phyloP scores from a whole-genome alignment of 2,329 filamentous ascomycete species.

The Orbilia quercus region DNA sequence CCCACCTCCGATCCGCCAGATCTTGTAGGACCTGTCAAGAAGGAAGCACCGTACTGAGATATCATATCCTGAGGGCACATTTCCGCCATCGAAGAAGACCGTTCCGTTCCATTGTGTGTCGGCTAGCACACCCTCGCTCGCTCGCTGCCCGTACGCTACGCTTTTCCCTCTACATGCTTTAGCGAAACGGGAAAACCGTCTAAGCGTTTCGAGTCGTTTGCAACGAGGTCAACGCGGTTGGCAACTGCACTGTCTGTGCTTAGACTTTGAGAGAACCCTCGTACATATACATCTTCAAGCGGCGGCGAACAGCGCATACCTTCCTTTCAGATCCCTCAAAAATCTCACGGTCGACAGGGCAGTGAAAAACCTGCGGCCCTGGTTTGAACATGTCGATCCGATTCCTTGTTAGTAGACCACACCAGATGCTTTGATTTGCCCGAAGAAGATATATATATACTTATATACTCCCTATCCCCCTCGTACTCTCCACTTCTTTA shows the following conservation, averaged over 20 bases:
- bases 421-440: conserved; percentile 54
- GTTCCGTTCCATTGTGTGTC: neutral
- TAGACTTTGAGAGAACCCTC: conserved; percentile 11
- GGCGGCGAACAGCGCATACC: conserved; percentile 26
- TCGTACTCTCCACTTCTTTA: neutral
- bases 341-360: conserved; percentile 27
- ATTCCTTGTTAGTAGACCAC: conserved; percentile 56
- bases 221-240: conserved; percentile 54
- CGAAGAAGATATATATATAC: conserved; percentile 39
- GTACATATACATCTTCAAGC: conserved; percentile 10
- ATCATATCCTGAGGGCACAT: conserved; percentile 20
- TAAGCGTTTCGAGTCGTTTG: conserved; percentile 46
- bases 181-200: conserved; percentile 41
- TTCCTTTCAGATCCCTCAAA: conserved; percentile 29
- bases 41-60: conserved; percentile 33
- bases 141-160: conserved; percentile 4
- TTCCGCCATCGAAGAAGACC: neutral
- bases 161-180: conserved; percentile 27
- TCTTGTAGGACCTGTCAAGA: conserved; percentile 19
- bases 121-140: conserved; percentile 16
- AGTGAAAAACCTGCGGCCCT: conserved; percentile 45
- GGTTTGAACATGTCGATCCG: conserved; percentile 56
- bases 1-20: conserved; percentile 13
- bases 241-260: neutral
- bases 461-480: conserved; percentile 13